Evolutionary conservation across 129 eudicot species (phyloP).

Genomic region (Arctium lappa): DNA sequence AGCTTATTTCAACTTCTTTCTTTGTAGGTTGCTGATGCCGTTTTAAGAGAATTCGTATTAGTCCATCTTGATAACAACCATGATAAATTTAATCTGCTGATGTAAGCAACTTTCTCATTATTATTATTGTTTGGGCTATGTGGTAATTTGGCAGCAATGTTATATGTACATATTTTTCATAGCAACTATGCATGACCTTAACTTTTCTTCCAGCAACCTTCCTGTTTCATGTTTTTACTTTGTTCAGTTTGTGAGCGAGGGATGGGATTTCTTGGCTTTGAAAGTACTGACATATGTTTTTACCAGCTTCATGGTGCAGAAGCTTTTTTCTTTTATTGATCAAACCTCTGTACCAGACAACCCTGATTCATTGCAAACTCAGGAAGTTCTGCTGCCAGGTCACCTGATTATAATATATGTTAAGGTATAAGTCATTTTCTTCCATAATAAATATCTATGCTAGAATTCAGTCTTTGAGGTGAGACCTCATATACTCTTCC

Average conservation of each 20-base stretch:
- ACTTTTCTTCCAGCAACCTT: no score
- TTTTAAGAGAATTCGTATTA: slow-evolving; percentile 67
- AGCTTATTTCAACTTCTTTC: neutral
- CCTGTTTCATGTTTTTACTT: no score
- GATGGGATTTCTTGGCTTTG: no score
- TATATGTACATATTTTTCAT: neutral
- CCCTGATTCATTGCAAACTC: slow-evolving; percentile 87
- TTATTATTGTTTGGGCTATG: neutral
- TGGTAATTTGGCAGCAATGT: slow-evolving; percentile 1
- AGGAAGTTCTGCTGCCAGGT: slow-evolving; percentile 87
- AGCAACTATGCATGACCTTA: neutral
- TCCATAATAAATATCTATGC: neutral
- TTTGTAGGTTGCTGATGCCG: slow-evolving; percentile 77
- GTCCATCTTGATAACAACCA: slow-evolving; percentile 86
- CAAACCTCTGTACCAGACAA: slow-evolving; percentile 93
- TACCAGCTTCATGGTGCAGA: slow-evolving; percentile 88
- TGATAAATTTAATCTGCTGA: slow-evolving; percentile 85
- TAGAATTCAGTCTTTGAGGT: neutral
- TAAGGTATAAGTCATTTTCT: slow-evolving; percentile 47
- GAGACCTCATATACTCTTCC: neutral
- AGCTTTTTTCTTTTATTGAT: slow-evolving; percentile 83
- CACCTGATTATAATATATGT: slow-evolving; percentile 74
- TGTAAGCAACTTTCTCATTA: slow-evolving; percentile 52
- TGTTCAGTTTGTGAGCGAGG: no score
- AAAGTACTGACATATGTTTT: slow-evolving; percentile 8